Evolutionary conservation across 2,329 filamentous ascomycete genomes (phyloP).

Genomic region (Exophiala sp.): DNA sequence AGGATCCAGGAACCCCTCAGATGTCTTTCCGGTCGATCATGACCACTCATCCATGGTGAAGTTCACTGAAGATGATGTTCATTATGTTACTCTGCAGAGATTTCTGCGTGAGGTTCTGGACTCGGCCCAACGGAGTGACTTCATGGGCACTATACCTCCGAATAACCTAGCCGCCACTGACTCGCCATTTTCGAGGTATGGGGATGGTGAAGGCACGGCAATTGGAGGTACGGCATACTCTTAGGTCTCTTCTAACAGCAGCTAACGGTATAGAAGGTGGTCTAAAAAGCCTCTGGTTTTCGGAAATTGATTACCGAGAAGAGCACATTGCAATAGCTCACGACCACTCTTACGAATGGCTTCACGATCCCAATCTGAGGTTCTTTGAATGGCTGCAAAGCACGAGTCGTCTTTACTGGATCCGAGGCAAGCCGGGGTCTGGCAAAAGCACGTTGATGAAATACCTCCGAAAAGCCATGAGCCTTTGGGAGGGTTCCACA

Average conservation of each 20-base stretch:
- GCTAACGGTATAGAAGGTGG: neutral
- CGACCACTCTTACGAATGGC: neutral
- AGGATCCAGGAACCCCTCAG: neutral
- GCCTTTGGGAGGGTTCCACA: too few relatives aligned
- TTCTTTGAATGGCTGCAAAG: constrained; percentile 1
- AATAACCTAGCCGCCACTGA: too few relatives aligned
- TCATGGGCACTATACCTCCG: too few relatives aligned
- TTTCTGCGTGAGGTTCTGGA: neutral
- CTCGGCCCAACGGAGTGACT: neutral
- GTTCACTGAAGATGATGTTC: constrained; percentile 1
- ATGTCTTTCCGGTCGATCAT: constrained; percentile 2
- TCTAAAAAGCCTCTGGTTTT: neutral
- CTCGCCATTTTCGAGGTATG: neutral
- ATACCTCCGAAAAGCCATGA: neutral
- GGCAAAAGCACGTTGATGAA: constrained; percentile 15
- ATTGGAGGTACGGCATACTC: neutral
- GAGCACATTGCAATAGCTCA: neutral
- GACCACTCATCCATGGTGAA: constrained; percentile 12
- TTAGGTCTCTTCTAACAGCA: neutral
- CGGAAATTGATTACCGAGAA: neutral
- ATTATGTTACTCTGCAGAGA: neutral
- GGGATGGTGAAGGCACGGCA: neutral
- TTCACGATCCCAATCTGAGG: neutral
- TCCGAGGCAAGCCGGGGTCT: constrained; percentile 4
- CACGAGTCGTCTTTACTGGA: constrained; percentile 3